Evolutionary conservation across 2,329 filamentous ascomycete genomes (phyloP), one percentile per base, ranked within the genome.

Genomic region (Talaromyces pinophilus): DNA sequence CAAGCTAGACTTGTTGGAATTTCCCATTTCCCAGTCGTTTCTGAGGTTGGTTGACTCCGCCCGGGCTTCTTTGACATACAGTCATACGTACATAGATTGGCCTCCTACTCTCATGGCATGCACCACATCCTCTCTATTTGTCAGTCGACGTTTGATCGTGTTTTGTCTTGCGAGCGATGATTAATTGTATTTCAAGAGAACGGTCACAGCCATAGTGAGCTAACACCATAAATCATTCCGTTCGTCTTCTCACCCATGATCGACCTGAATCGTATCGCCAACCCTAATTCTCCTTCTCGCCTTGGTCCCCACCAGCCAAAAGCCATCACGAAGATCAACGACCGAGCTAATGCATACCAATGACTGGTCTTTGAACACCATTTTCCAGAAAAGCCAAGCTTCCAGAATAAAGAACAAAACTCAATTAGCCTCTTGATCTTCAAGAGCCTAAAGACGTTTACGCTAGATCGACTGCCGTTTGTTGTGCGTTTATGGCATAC

Each of bases 11-110:
- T 33, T 22, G n/a, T 22, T 22, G 54, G n/a, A 40, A 22, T 50
- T 17, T 55, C 35, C 35, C 35, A 55, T 63, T 55, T 55, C 35
- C 48, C 8, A 33, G 61, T 70, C 33, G 69, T 69, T 35, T 74
- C 72, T 69, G 4, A 55, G 10, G 17, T 1, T 57, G 22, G 40
- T 42, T 15, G 8, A n/a, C 57, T 40, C 19, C 38, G 40, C 57
- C 25, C 15, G 8, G 40, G 17, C 19, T 60, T 60, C 57, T 60
- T 46, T 60, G 38, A 46, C 19, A 38, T n/a, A 25, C 38, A 30
- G 46, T 3, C 35, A 60, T 19, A 19, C 54, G 30, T 35, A 55
- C 10, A 22, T 40, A 57, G 54, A 57, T 22, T 57, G 30, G 33
- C 33, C 30, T 57, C 4, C 17, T 57, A 25, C 33, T 4, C n/a